Percentiles rank a stretch among this genome's conserved stretches.
Conservation (phyloP, 305 asterid species). For the Fraxinus baroniana region DNA sequence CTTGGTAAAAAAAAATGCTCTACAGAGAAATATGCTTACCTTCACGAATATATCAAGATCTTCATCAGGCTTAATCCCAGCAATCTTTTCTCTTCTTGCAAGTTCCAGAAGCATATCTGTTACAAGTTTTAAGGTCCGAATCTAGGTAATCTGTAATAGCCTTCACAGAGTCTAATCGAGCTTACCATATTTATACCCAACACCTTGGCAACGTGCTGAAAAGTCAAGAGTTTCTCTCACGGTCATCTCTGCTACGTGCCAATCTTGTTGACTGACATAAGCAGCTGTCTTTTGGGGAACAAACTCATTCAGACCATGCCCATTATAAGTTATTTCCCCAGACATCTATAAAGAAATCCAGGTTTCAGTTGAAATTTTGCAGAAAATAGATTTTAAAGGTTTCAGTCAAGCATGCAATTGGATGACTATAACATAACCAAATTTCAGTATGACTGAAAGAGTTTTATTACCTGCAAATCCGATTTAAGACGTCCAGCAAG, state of each 20-base stretch:
- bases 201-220: constrained; percentile 89
- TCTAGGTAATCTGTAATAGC: constrained; percentile 24
- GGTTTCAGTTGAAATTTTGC: constrained; percentile 28
- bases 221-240: constrained; percentile 90
- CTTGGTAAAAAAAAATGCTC: not conserved
- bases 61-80: constrained; percentile 87
- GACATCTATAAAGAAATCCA: constrained; percentile 60
- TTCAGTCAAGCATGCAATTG: constrained; percentile 14
- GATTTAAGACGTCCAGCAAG: constrained; percentile 86
- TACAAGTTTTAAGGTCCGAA: constrained; percentile 38
- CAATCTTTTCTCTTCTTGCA: constrained; percentile 81
- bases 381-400: constrained; percentile 8
- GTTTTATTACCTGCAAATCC: constrained; percentile 68
- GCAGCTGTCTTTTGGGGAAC: constrained; percentile 89
- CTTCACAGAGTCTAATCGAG: constrained; percentile 14
- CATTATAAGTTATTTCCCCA: constrained; percentile 86
- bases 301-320: constrained; percentile 80
- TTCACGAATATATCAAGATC: constrained; percentile 93
- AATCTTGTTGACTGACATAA: constrained; percentile 87
- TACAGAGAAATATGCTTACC: constrained; percentile 40
- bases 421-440: not conserved
- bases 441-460: not conserved
- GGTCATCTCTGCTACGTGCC: constrained; percentile 91
- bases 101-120: constrained; percentile 96
- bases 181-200: constrained; percentile 86